Evolutionary conservation across 2,329 filamentous ascomycete species (phyloP), one percentile per base, ranked within the genome.

Genomic region (Nigrospora osmanthi): DNA sequence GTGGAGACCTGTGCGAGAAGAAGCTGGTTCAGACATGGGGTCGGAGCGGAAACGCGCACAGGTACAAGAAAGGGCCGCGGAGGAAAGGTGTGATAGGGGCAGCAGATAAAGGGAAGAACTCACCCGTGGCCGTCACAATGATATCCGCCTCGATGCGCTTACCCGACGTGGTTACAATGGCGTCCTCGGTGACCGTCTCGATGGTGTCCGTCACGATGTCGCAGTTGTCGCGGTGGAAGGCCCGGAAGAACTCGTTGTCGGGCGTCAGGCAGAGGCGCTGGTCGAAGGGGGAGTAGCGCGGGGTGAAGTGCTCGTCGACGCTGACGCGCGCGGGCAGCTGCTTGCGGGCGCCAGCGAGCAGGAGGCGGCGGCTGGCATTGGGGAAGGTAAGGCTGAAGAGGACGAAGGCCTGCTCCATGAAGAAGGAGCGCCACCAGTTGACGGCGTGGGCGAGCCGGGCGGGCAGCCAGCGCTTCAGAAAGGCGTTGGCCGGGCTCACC

Each of bases 41-140:
- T n/a, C n/a, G n/a, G n/a, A n/a, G n/a, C n/a, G n/a, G n/a, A n/a
- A n/a, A n/a, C n/a, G n/a, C n/a, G n/a, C n/a, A n/a, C n/a, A n/a
- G n/a, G n/a, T n/a, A n/a, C n/a, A n/a, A n/a, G 19, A 6, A 23
- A 28, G 23, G 23, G 23, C 23, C 2, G 10, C 5, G 23, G 9
- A 10, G 23, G 23, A 10, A 28, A 28, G 23, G 9, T n/a, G n/a
- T n/a, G n/a, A n/a, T n/a, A n/a, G n/a, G n/a, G n/a, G n/a, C n/a
- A n/a, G 19, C 19, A 23, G 19, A n/a, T n/a, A 28, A 28, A 2
- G 16, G 66, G 58, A 5, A 67, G 64, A 11, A 77, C 59, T n/a
- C 62, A 52, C 82, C 82, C 0, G 82, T 85, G 0, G 82, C 82
- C 0, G 80, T 83, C 43, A 85, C 65, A 49, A 86, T 81, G 45